These are phyloP conservation scores for Xanthoparmelia taractica DNA, from an alignment of 495 filamentous ascomycete genomes.

Conservation along the genomic window DNA sequence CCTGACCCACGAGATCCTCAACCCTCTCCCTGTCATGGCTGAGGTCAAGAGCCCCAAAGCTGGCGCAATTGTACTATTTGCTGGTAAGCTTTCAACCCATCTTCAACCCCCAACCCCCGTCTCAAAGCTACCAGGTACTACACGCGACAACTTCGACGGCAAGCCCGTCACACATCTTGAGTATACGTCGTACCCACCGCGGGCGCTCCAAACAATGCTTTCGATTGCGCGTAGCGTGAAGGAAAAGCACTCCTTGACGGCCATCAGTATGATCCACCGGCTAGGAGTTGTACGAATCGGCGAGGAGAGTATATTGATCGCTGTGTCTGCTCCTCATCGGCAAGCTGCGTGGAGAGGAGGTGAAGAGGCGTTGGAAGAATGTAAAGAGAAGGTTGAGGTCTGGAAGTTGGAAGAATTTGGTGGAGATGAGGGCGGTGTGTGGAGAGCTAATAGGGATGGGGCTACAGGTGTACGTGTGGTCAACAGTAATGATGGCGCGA, in stretches of 20 bases:
- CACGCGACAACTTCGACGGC: conserved; percentile 70
- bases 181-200: conserved; percentile 73
- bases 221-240: conserved; percentile 55
- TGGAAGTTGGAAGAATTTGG: conserved; percentile 95
- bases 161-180: conserved; percentile 68
- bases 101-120: conserved; percentile 15
- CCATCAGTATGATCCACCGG: conserved; percentile 77
- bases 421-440: conserved; percentile 65
- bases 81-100: conserved; percentile 41
- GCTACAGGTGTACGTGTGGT: conserved; percentile 33
- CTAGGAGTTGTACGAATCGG: conserved; percentile 77
- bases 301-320: conserved; percentile 89
- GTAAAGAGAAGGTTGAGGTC: conserved; percentile 80
- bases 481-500: neutral
- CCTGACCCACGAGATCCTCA: conserved; percentile 53
- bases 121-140: conserved; percentile 55
- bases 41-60: conserved; percentile 70
- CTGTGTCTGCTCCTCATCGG: conserved; percentile 79
- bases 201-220: conserved; percentile 68
- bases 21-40: conserved; percentile 51
- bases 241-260: conserved; percentile 52
- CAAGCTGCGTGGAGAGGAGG: conserved; percentile 80
- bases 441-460: conserved; percentile 87
- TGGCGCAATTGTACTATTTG: conserved; percentile 84
- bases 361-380: conserved; percentile 81